Evolutionary conservation across 1,139 yeast genomes (phyloP).

Genomic region (Taphrina wiesneri): DNA sequence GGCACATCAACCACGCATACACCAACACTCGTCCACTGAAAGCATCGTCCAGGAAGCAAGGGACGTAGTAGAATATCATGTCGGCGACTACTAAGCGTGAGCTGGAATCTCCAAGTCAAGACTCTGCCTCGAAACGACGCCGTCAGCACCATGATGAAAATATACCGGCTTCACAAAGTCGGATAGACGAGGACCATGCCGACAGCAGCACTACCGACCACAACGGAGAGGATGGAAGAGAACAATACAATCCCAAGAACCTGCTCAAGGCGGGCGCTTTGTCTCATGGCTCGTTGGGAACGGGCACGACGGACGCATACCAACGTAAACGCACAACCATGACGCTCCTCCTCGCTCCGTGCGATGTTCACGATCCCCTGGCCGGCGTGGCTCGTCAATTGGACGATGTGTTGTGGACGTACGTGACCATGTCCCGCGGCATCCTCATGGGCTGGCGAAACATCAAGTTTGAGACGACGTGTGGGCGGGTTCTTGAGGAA

Average conservation of each 20-base stretch:
- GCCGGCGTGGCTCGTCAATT: constrained; percentile 56
- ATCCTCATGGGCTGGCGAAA: constrained; percentile 79
- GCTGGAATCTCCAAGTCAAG: constrained; percentile 21
- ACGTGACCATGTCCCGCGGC: constrained; percentile 70
- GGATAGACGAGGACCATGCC: background rate
- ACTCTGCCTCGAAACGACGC: constrained; percentile 17
- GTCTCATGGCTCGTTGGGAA: background rate
- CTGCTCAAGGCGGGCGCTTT: background rate
- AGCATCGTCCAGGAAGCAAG: no score
- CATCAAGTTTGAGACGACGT: constrained; percentile 42
- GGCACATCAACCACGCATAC: background rate
- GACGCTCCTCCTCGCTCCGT: constrained; percentile 34
- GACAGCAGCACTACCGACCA: background rate
- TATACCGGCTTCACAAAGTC: no score
- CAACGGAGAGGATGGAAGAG: background rate
- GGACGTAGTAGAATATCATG: no score
- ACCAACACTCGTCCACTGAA: no score
- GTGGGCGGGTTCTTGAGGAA: constrained; percentile 72
- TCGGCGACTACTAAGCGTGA: constrained; percentile 13
- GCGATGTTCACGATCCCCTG: constrained; percentile 30
- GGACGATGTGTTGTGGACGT: constrained; percentile 85
- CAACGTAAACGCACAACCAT: constrained; percentile 1
- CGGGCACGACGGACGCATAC: background rate
- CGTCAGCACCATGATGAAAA: background rate
- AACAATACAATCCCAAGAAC: constrained; percentile 10